Percentiles rank a stretch among this genome's conserved stretches.
These are phyloP conservation scores for Oryza brachyantha DNA, from an alignment of 176 grass and related monocot species.

Conservation along the genomic window DNA sequence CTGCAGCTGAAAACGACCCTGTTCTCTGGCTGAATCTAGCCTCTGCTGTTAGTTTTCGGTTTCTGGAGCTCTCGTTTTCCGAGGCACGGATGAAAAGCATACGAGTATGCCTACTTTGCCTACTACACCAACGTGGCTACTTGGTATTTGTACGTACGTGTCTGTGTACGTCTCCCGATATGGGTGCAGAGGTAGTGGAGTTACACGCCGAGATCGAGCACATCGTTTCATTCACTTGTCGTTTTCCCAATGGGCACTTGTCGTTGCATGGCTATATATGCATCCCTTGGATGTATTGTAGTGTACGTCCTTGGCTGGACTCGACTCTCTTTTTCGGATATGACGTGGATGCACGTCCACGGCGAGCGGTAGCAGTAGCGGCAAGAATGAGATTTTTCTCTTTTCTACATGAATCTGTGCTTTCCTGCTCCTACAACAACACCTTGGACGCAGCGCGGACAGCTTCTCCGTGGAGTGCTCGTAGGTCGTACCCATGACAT, in stretches of 20 bases:
- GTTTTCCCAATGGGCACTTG: neutral
- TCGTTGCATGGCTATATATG: neutral
- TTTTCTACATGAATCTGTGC: neutral
- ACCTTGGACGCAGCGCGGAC: neutral
- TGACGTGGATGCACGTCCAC: neutral
- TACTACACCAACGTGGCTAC: neutral
- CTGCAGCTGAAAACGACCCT: slow-evolving; percentile 36
- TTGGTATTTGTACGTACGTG: neutral
- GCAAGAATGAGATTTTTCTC: neutral
- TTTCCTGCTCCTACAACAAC: neutral
- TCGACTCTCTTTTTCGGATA: neutral
- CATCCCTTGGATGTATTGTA: neutral
- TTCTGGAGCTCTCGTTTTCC: neutral
- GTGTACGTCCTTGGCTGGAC: neutral
- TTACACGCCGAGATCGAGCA: neutral
- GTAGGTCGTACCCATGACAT: neutral
- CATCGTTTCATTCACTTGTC: neutral
- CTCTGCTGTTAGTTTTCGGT: neutral
- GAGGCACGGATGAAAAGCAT: slow-evolving; percentile 1
- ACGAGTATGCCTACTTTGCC: no score
- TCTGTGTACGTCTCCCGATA: neutral
- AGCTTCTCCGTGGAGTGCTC: neutral
- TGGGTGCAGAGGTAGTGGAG: neutral
- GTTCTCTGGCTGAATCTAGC: slow-evolving; percentile 29
- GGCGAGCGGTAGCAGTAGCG: neutral